Conservation (phyloP, 1,139 yeast genomes). For the Blastobotrys serpentis region DNA sequence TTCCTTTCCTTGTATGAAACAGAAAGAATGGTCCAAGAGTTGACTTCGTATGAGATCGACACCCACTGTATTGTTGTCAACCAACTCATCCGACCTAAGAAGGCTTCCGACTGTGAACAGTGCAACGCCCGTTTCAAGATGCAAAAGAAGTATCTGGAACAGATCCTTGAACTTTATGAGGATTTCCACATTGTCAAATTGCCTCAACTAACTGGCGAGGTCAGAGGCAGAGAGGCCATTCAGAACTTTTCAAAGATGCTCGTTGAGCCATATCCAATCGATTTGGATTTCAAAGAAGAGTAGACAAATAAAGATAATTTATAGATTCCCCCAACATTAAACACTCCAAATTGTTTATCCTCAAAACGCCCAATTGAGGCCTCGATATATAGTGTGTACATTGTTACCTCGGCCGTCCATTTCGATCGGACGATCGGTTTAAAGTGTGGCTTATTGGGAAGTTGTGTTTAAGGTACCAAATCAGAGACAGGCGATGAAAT, state of each 20-base stretch:
- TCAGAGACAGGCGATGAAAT: no score
- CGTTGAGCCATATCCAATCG: slow-evolving; percentile 29
- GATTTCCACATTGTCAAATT: slow-evolving; percentile 94
- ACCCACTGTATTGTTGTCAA: slow-evolving; percentile 94
- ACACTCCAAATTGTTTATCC: neutral
- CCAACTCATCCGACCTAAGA: slow-evolving; percentile 75
- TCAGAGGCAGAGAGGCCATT: slow-evolving; percentile 84
- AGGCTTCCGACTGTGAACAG: slow-evolving; percentile 73
- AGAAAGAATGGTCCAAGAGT: slow-evolving; percentile 94
- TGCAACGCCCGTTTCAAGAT: slow-evolving; percentile 92
- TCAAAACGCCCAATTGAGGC: no score
- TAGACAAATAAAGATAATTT: slow-evolving; percentile 3
- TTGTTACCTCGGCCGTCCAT: no score
- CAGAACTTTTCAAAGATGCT: slow-evolving; percentile 52
- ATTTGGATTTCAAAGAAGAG: slow-evolving; percentile 19
- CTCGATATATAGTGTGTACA: no score
- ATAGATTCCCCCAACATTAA: neutral
- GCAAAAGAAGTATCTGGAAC: slow-evolving; percentile 93
- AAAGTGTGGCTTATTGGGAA: no score
- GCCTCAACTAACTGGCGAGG: slow-evolving; percentile 92
- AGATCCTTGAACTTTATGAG: slow-evolving; percentile 89
- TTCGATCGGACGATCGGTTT: no score
- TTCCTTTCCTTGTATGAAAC: slow-evolving; percentile 93
- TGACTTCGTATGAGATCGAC: slow-evolving; percentile 91
- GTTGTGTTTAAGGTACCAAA: neutral